These are phyloP conservation scores for Solanum boliviense DNA, from an alignment of 257 asterid species.

Conservation along the genomic window DNA sequence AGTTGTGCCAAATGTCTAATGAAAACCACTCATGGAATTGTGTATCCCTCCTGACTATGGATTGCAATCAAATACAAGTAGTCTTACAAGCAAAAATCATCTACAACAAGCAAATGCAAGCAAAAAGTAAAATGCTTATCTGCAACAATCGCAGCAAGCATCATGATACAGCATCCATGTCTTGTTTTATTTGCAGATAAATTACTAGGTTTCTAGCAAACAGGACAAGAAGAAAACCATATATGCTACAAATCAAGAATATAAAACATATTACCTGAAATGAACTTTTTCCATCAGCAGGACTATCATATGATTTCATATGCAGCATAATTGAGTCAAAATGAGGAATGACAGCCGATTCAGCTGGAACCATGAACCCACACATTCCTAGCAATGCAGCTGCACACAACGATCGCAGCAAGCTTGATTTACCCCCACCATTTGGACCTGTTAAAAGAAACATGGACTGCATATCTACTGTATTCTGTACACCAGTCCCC, in stretches of 20 bases:
- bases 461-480: conserved; percentile 71
- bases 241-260: not conserved
- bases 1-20: not conserved
- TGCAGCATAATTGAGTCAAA: conserved; percentile 92
- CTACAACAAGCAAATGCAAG: not conserved
- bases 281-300: conserved; percentile 95
- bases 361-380: conserved; percentile 95
- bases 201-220: not conserved
- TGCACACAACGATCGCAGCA: conserved; percentile 88
- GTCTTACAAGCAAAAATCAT: not conserved
- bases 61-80: not conserved
- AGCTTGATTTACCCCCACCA: conserved; percentile 98
- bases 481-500: conserved; percentile 70
- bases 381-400: conserved; percentile 86
- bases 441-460: conserved; percentile 93
- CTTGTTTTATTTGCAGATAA: not conserved
- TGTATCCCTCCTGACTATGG: not conserved
- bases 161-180: not conserved
- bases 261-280: conserved; percentile 51
- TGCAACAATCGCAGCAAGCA: not conserved
- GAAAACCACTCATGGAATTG: not conserved
- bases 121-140: not conserved
- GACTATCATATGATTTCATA: conserved; percentile 97
- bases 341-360: conserved; percentile 84
- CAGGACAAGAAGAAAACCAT: not conserved